These are phyloP conservation scores for Tetratostichococcus sp. DNA, from an alignment of 139 green algal species.

Conservation along the genomic window DNA sequence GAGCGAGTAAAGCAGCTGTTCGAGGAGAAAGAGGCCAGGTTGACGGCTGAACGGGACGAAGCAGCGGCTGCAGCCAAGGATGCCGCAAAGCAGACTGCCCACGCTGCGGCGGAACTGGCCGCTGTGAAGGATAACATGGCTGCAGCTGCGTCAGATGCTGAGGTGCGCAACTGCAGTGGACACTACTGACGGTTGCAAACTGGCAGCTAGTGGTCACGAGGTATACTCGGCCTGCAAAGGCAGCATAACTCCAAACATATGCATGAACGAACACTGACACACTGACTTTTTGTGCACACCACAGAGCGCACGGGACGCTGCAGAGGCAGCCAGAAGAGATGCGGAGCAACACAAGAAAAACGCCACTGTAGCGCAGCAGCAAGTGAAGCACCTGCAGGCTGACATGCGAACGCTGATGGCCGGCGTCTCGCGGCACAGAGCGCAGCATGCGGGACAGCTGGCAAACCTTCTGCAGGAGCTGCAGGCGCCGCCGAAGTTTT, in stretches of 20 bases:
- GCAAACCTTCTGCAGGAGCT: slow-evolving; percentile 38
- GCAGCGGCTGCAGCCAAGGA: slow-evolving; percentile 5
- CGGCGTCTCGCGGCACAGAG: slow-evolving; percentile 56
- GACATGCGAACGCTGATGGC: slow-evolving; percentile 36
- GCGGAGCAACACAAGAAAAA: neutral
- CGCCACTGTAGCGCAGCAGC: neutral
- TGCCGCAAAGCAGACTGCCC: slow-evolving; percentile 17
- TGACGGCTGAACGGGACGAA: slow-evolving; percentile 21
- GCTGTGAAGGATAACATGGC: neutral
- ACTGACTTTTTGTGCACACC: too few species aligned
- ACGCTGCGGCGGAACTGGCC: slow-evolving; percentile 3
- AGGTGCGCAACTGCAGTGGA: neutral
- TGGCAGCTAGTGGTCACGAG: too few species aligned
- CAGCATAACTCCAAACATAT: too few species aligned
- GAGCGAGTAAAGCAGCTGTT: slow-evolving; percentile 45
- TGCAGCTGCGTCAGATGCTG: neutral
- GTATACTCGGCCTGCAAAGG: too few species aligned
- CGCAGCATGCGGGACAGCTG: slow-evolving; percentile 44
- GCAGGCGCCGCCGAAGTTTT: slow-evolving; percentile 6
- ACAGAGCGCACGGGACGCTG: neutral
- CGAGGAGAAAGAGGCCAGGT: slow-evolving; percentile 33
- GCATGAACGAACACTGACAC: too few species aligned
- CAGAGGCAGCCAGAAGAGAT: neutral
- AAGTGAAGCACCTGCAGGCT: neutral
- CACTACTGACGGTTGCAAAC: too few species aligned